phyloP scores from a whole-genome alignment of 2,329 filamentous ascomycete species.

The Neofusicoccum parvum region DNA sequence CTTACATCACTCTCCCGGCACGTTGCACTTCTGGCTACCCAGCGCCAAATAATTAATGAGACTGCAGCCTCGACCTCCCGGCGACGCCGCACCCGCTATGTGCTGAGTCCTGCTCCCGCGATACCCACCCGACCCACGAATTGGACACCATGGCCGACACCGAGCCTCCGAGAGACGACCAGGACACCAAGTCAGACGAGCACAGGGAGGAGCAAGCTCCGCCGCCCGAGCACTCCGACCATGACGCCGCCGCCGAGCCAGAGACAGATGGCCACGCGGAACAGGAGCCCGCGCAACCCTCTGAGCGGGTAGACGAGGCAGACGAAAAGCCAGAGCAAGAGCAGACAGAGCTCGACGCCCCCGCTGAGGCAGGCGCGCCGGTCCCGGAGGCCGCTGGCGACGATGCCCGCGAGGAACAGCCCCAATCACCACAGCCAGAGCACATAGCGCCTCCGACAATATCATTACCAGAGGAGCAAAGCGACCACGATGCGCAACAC shows the following conservation, averaged over 20 bases:
- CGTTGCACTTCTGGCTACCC: background rate
- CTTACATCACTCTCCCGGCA: constrained; percentile 14
- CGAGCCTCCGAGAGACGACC: constrained; percentile 20
- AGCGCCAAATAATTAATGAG: background rate
- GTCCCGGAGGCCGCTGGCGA: constrained; percentile 22
- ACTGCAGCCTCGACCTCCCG: background rate
- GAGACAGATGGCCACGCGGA: background rate
- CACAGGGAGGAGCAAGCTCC: constrained; percentile 11
- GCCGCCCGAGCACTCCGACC: background rate
- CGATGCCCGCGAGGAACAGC: constrained; percentile 25
- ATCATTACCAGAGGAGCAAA: constrained; percentile 8
- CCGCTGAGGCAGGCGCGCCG: constrained; percentile 24
- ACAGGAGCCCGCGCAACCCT: background rate
- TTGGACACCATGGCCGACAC: constrained; percentile 38
- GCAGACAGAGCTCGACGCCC: background rate
- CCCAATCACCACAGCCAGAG: constrained; percentile 11
- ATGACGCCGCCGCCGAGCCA: background rate
- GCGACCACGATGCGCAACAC: background rate
- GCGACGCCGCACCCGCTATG: constrained; percentile 5
- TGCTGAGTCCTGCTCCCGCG: constrained; percentile 3
- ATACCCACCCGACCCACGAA: constrained; percentile 22
- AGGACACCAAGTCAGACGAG: constrained; percentile 13
- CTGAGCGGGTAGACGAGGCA: background rate
- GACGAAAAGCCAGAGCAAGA: background rate
- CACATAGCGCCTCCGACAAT: constrained; percentile 9